Evolutionary conservation across 345 rosid genomes (phyloP).

Genomic region (Orychophragmus violaceus): DNA sequence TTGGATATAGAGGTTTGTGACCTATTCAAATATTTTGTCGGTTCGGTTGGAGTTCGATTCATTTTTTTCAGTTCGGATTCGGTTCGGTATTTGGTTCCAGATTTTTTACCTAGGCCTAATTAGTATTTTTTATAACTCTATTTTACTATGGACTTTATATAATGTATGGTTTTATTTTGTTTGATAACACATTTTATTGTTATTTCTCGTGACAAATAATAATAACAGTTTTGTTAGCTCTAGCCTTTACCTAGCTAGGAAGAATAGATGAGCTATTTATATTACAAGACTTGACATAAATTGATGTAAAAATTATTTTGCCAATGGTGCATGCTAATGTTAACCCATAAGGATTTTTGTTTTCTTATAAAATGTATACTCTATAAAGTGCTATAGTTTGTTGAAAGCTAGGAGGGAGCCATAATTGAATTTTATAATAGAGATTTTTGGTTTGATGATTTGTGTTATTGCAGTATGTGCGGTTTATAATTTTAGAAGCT

Average conservation of each 20-base stretch:
- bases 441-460: not conserved
- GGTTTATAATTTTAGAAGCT: not conserved
- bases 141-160: not conserved
- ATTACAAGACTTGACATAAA: conserved; percentile 24
- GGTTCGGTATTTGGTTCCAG: too few species aligned
- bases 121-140: not conserved
- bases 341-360: not conserved
- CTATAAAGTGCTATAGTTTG: not conserved
- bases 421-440: not conserved
- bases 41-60: too few species aligned
- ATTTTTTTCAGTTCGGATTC: too few species aligned
- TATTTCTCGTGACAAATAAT: conserved; percentile 24
- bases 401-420: not conserved
- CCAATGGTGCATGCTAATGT: not conserved
- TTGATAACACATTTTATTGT: conserved; percentile 11
- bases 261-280: conserved; percentile 1
- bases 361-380: not conserved
- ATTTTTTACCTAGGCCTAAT: too few species aligned
- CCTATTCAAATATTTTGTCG: too few species aligned
- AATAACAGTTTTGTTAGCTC: conserved; percentile 2
- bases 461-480: not conserved
- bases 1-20: too few species aligned
- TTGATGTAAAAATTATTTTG: not conserved
- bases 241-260: conserved; percentile 9
- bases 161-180: not conserved